Percentiles rank a stretch among this genome's conserved stretches.
Evolutionary conservation across 371 early-diverging fungal genomes (phyloP).

Genomic region (Vairimorpha necatrix): DNA sequence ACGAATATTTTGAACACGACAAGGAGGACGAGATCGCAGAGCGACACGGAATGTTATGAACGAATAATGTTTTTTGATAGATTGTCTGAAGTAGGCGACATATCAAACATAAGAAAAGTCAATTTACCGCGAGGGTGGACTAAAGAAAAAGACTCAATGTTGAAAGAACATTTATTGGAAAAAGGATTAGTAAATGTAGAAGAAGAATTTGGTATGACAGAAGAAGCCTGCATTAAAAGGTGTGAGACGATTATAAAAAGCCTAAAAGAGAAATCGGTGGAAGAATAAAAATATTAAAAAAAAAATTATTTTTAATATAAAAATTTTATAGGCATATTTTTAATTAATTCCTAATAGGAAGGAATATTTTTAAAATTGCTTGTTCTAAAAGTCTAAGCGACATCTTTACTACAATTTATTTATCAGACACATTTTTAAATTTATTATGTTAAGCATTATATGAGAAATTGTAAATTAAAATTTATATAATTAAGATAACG

Average conservation of each 20-base stretch:
- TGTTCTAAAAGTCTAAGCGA: too few relatives aligned
- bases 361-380: too few relatives aligned
- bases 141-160: slow-evolving; percentile 48
- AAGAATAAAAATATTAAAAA: background rate
- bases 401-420: too few relatives aligned
- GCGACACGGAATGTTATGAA: slow-evolving; percentile 56
- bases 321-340: too few relatives aligned
- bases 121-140: slow-evolving; percentile 60
- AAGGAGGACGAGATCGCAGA: slow-evolving; percentile 46
- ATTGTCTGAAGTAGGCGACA: slow-evolving; percentile 17
- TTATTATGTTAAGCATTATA: too few relatives aligned
- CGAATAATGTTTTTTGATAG: slow-evolving; percentile 58
- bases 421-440: too few relatives aligned
- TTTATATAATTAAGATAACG: too few relatives aligned
- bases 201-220: slow-evolving; percentile 50
- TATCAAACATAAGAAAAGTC: slow-evolving; percentile 46
- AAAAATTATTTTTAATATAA: too few relatives aligned
- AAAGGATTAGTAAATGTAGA: slow-evolving; percentile 50
- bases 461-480: too few relatives aligned
- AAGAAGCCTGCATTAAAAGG: slow-evolving; percentile 56
- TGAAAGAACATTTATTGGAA: slow-evolving; percentile 48
- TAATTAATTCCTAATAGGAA: too few relatives aligned
- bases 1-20: slow-evolving; percentile 53
- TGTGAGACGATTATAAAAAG: slow-evolving; percentile 52
- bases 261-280: background rate